Evolutionary conservation across 495 filamentous ascomycete genomes (phyloP), one percentile per base, ranked within the genome.

Genomic region (Mytilinidion resinicola): DNA sequence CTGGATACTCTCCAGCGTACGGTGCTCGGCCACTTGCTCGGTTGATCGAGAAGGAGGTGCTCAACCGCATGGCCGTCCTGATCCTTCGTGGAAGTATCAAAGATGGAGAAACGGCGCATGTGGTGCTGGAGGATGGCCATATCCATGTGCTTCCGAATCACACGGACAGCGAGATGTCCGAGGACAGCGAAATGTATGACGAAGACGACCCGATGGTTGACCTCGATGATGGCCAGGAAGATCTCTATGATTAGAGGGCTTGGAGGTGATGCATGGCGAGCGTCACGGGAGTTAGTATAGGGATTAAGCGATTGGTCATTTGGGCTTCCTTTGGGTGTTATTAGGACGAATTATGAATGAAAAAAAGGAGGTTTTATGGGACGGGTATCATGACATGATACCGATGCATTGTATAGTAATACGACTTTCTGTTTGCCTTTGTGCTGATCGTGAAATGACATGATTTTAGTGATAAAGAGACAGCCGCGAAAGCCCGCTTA

Each of bases 21-120:
- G 93, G 93, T 70, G 93, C 93, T 35, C 79, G 93, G 38, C 93
- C 93, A 19, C 75, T 98, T 7, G 83, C 83, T 38, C 80, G 93
- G 37, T 80, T 98, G 62, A 95, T 98, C 60, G 92, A 98, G 76
- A 89, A 90, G 72, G 93, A 98, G 72, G 88, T 98, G 33, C 82
- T 98, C 60, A 98, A 98, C 71, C 85, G 85, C 35, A 74, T 98
- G 54, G 93, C 93, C 0, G 85, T 98, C 21, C 78, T 96, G 54
- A 89, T 98, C 51, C 81, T 98, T 12, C 80, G 90, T 35, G 91
- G 91, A 51, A 82, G 78, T 41, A 85, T 98, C 68, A 80, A 77
- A 62, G 91, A 98, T 67, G 90, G 91, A 20, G 93, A 98, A 73
- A 68, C 70, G 2, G 93, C 92, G 3, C 76, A 79, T 20, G 89